Percentiles rank a stretch among this genome's conserved stretches.
Evolutionary conservation across 2,329 filamentous ascomycete species (phyloP).

Genomic region (Neopestalotiopsis sp.): DNA sequence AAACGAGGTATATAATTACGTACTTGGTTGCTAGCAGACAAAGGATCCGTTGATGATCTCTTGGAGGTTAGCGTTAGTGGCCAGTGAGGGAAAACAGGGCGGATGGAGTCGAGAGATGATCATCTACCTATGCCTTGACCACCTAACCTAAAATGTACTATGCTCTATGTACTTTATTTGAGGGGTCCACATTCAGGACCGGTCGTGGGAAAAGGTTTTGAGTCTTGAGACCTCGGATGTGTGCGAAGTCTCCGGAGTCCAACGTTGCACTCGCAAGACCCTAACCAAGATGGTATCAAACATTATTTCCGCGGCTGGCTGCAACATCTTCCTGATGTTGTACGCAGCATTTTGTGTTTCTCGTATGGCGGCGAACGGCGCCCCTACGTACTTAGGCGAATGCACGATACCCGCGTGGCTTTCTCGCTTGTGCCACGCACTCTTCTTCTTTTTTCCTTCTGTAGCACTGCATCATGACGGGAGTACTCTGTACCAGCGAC

Average conservation of each 20-base stretch:
- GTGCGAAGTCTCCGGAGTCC: not conserved
- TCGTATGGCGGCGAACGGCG: no score
- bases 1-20: not conserved
- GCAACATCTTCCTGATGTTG: not conserved
- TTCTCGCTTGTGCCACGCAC: not conserved
- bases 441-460: not conserved
- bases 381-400: no score
- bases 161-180: not conserved
- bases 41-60: not conserved
- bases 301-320: not conserved
- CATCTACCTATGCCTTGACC: not conserved
- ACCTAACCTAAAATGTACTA: not conserved
- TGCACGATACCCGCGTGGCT: not conserved
- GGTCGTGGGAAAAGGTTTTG: not conserved
- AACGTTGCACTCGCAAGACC: constrained; percentile 3
- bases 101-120: not conserved
- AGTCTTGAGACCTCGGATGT: not conserved
- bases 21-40: not conserved
- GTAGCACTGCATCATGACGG: not conserved
- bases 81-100: not conserved
- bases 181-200: not conserved
- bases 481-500: not conserved
- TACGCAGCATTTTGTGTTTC: no score
- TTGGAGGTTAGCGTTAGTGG: not conserved
- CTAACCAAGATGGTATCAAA: not conserved